Evolutionary conservation across 164 flowering plant species (phyloP).

Genomic region (Vitis cinerea): DNA sequence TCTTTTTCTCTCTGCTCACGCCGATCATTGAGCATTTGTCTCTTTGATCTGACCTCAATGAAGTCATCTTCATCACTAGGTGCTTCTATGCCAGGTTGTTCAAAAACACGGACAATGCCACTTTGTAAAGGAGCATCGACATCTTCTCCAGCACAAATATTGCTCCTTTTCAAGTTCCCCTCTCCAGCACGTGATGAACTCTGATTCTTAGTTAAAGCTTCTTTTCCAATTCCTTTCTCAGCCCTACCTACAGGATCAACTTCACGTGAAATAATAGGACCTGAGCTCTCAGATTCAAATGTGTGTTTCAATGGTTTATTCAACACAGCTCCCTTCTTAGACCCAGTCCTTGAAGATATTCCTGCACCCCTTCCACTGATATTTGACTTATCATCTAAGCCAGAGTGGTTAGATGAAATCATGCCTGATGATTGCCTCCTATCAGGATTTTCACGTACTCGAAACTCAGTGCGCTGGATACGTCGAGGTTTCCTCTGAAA

Average conservation of each 20-base stretch:
- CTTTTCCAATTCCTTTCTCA: slow-evolving; percentile 42
- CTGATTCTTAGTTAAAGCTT: slow-evolving; percentile 30
- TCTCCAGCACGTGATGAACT: slow-evolving; percentile 38
- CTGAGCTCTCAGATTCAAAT: slow-evolving; percentile 43
- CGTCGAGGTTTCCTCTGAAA: slow-evolving; percentile 61
- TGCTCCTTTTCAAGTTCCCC: slow-evolving; percentile 40
- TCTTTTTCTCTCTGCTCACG: slow-evolving; percentile 96
- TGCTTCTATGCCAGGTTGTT: slow-evolving; percentile 93
- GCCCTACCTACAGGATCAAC: slow-evolving; percentile 36
- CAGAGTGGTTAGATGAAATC: slow-evolving; percentile 27
- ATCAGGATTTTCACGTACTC: slow-evolving; percentile 60
- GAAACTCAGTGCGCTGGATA: slow-evolving; percentile 64
- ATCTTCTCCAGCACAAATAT: slow-evolving; percentile 52
- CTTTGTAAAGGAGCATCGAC: slow-evolving; percentile 86
- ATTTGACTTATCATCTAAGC: slow-evolving; percentile 39
- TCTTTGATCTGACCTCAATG: slow-evolving; percentile 95
- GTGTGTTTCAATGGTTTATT: slow-evolving; percentile 37
- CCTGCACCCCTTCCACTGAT: slow-evolving; percentile 35
- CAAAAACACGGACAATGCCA: slow-evolving; percentile 85
- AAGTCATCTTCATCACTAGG: slow-evolving; percentile 99
- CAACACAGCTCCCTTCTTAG: slow-evolving; percentile 32
- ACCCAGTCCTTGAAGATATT: slow-evolving; percentile 32
- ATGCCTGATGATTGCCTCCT: slow-evolving; percentile 40
- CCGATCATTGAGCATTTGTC: slow-evolving; percentile 92
- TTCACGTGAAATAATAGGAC: slow-evolving; percentile 26